A percentile compares a stretch with the other conserved stretches of the same genome.
These are phyloP conservation scores for Fusarium dlaminii DNA, from an alignment of 2,329 filamentous ascomycete species.

Conservation along the genomic window DNA sequence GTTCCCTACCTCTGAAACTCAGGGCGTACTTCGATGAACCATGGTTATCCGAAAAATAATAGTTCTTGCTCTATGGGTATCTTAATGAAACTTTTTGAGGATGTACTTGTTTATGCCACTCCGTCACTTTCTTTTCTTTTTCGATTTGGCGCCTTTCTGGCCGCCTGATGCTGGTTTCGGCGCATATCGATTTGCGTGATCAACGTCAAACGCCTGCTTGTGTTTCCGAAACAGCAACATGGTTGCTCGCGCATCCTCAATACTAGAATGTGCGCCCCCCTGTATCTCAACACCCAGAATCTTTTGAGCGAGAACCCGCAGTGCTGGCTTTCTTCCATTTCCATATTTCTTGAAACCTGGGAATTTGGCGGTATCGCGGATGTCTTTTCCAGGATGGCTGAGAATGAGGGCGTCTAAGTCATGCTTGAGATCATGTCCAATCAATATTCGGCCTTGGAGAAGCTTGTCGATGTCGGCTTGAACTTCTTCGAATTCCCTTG, in stretches of 20 bases:
- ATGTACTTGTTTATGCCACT: neutral
- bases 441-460: slow-evolving; percentile 75
- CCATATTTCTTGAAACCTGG: slow-evolving; percentile 76
- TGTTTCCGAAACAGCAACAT: slow-evolving; percentile 89
- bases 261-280: slow-evolving; percentile 70
- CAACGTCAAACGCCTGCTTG: slow-evolving; percentile 86
- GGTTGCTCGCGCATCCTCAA: slow-evolving; percentile 84
- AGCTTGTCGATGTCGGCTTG: slow-evolving; percentile 76
- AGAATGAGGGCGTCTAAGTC: slow-evolving; percentile 80
- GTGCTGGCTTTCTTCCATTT: slow-evolving; percentile 73
- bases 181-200: slow-evolving; percentile 75
- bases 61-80: slow-evolving; percentile 33
- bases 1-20: neutral
- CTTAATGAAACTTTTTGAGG: slow-evolving; percentile 7
- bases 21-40: neutral
- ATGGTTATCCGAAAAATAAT: neutral
- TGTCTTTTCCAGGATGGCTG: slow-evolving; percentile 79
- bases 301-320: slow-evolving; percentile 67
- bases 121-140: slow-evolving; percentile 51
- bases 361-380: slow-evolving; percentile 86
- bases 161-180: slow-evolving; percentile 40
- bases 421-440: slow-evolving; percentile 87
- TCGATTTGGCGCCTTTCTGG: slow-evolving; percentile 53
- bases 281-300: slow-evolving; percentile 71
- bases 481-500: slow-evolving; percentile 78